Evolutionary conservation across 345 rosid genomes (phyloP).

Genomic region (Corchorus olitorius): DNA sequence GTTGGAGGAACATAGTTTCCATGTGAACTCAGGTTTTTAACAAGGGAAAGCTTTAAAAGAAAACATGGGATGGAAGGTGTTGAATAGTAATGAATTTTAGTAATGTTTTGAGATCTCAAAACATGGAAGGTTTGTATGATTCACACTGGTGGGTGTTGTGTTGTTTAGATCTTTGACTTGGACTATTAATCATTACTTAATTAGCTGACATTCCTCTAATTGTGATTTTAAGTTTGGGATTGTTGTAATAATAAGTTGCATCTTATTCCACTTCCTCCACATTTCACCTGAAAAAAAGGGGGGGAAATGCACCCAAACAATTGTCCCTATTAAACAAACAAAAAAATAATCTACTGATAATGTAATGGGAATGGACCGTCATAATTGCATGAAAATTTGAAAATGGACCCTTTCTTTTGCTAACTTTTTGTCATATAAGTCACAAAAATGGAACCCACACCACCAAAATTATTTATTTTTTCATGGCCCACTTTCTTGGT

Average conservation of each 20-base stretch:
- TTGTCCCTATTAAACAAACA: neutral
- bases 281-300: neutral
- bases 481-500: neutral
- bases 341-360: neutral
- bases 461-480: neutral
- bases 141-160: neutral
- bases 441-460: neutral
- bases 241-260: neutral
- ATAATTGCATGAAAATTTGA: neutral
- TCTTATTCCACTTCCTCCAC: neutral
- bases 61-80: too few species aligned
- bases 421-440: too few species aligned
- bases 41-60: too few species aligned
- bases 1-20: neutral
- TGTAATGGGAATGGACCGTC: neutral
- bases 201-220: neutral
- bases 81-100: neutral
- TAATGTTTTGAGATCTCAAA: neutral
- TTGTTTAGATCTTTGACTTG: neutral
- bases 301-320: neutral
- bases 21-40: neutral
- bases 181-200: neutral
- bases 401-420: neutral
- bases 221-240: neutral
- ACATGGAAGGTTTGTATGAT: neutral